Conservation (phyloP, 805 yeast species). For the Hanseniaspora lindneri region DNA sequence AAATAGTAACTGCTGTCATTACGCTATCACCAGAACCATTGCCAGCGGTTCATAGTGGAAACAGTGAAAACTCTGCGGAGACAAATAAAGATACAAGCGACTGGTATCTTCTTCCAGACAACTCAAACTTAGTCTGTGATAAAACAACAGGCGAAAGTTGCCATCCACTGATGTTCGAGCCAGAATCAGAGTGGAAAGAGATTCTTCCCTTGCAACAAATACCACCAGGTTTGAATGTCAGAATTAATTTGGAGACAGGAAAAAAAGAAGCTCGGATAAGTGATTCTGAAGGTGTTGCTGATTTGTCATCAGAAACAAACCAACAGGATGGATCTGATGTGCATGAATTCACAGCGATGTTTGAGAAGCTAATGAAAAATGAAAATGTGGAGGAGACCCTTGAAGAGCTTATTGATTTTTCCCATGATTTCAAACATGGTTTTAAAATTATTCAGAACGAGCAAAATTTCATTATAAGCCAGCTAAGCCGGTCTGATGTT, state of each 20-base stretch:
- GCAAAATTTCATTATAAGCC: constrained; percentile 20
- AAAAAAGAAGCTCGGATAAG: constrained; percentile 52
- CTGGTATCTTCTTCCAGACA: constrained; percentile 16
- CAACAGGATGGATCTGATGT: constrained; percentile 4
- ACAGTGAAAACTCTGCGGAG: too few species aligned
- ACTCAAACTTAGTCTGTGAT: constrained; percentile 24
- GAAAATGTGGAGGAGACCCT: constrained; percentile 21
- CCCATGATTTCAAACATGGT: constrained; percentile 59
- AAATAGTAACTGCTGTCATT: not conserved
- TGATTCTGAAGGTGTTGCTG: constrained; percentile 30
- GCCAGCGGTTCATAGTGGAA: too few species aligned
- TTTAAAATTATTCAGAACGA: constrained; percentile 32
- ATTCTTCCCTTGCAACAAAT: constrained; percentile 61
- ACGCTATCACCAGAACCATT: constrained; percentile 5
- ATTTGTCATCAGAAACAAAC: too few species aligned
- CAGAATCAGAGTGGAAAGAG: constrained; percentile 56
- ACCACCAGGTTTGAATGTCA: constrained; percentile 65
- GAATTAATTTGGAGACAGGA: constrained; percentile 63
- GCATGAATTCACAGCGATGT: constrained; percentile 25
- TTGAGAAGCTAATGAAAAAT: constrained; percentile 21
- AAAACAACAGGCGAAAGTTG: constrained; percentile 35
- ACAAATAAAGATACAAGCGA: constrained; percentile 14
- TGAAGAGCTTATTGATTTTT: constrained; percentile 42
- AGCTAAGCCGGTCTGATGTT: constrained; percentile 18
- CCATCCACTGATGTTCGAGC: constrained; percentile 51